Percentiles rank a stretch among this genome's conserved stretches.
phyloP scores from a whole-genome alignment of 1,284 basidiomycete species.

The Fistulina hepatica region DNA sequence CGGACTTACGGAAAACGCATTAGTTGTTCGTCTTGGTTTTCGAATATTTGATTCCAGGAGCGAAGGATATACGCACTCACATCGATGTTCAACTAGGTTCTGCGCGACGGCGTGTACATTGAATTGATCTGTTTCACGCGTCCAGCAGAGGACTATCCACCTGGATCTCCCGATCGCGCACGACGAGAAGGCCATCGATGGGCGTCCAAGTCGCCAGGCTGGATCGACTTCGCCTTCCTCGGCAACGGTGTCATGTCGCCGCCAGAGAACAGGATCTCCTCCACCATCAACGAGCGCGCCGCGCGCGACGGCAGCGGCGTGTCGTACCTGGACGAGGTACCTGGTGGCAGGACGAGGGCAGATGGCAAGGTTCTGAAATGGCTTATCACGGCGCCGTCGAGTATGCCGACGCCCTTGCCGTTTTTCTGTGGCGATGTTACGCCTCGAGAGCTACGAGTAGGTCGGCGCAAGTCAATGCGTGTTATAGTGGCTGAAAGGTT shows the following conservation, averaged over 20 bases:
- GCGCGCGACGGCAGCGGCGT: conserved; percentile 24
- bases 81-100: conserved; percentile 32
- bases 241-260: conserved; percentile 32
- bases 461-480: no score
- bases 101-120: conserved; percentile 51
- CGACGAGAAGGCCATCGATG: conserved; percentile 38
- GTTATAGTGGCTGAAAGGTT: no score
- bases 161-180: conserved; percentile 31
- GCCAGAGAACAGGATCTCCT: conserved; percentile 28
- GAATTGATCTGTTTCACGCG: conserved; percentile 58
- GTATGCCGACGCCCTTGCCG: conserved; percentile 34
- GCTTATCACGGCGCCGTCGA: conserved; percentile 32
- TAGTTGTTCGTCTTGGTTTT: conserved; percentile 36
- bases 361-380: conserved; percentile 48
- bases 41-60: no score
- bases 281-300: conserved; percentile 42
- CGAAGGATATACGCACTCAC: not conserved
- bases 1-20: conserved; percentile 51
- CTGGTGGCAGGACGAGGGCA: conserved; percentile 39
- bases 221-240: conserved; percentile 56
- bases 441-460: conserved; percentile 42
- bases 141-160: conserved; percentile 38
- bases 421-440: conserved; percentile 68
- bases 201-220: conserved; percentile 43
- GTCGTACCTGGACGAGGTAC: conserved; percentile 32